Conservation (phyloP, 495 filamentous ascomycete species). For the Mycothermus thermophilus region DNA sequence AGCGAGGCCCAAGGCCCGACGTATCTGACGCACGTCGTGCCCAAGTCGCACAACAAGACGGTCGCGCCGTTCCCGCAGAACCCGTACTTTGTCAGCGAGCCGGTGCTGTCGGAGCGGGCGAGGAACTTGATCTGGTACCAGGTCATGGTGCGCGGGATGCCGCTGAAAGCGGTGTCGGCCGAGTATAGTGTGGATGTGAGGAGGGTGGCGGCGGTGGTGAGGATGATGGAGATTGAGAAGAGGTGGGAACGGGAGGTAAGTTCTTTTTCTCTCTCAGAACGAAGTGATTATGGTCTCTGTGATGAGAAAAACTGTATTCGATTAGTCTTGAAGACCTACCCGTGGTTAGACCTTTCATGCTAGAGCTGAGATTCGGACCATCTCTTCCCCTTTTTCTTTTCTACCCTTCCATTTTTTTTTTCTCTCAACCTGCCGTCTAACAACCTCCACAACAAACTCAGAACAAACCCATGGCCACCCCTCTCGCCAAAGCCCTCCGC, state of each 20-base stretch:
- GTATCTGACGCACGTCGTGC: slow-evolving; percentile 5
- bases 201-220: slow-evolving; percentile 75
- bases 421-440: neutral
- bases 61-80: slow-evolving; percentile 61
- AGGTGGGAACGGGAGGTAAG: slow-evolving; percentile 56
- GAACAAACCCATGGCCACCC: slow-evolving; percentile 62
- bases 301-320: slow-evolving; percentile 66
- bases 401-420: neutral
- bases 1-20: too few species aligned
- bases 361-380: too few species aligned
- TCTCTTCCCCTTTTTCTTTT: slow-evolving; percentile 1
- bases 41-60: neutral
- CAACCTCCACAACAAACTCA: slow-evolving; percentile 17
- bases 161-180: slow-evolving; percentile 65
- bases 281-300: slow-evolving; percentile 10
- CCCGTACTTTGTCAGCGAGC: slow-evolving; percentile 50
- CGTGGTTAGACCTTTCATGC: slow-evolving; percentile 72
- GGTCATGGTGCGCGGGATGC: slow-evolving; percentile 49
- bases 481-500: slow-evolving; percentile 62
- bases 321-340: slow-evolving; percentile 99
- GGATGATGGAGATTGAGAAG: slow-evolving; percentile 79
- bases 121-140: slow-evolving; percentile 59
- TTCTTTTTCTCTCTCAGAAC: slow-evolving; percentile 10
- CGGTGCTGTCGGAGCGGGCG: slow-evolving; percentile 62
- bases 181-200: slow-evolving; percentile 68